Base-by-base conservation (phyloP, 257 asterid species). In the Capsicum chinense region DNA sequence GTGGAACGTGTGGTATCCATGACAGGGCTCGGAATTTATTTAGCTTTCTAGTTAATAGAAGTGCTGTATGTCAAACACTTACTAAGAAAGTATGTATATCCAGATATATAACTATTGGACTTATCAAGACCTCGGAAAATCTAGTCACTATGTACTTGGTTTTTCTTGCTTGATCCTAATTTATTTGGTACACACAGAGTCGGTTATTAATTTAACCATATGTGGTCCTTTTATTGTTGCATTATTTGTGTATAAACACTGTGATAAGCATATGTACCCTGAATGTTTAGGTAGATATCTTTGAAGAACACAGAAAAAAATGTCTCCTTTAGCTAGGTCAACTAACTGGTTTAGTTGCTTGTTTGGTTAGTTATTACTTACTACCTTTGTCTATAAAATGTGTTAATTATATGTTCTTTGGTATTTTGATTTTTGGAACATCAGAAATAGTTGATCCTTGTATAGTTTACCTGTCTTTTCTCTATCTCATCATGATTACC, bases 131-230 rank as follows among this genome's bases (percentile, higher is more conserved):
- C 76, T 67, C 76, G 13, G 26, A 26, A 26, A 26, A 64, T 37
- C 48, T 66, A 35, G 48, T 66, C 19, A 35, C 48, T 33, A 13
- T 33, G 74, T 11, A 66, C 11, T 66, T 66, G 48, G 12, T 13
- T 66, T 62, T 44, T 66, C 14, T 66, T 13, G 73, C 73, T 66
- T 66, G 73, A 66, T 66, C 73, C 12, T 66, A 13, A 42, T 33
- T 66, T 66, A 33, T 26, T 66, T 5, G n/a, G 73, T 66, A 64
- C 11, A 63, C 44, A 26, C 71, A 26, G 48, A 66, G 7, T 66
- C n/a, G 33, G 0, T 66, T 66, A 66, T 33, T 13, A 33, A 6
- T 66, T 13, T 13, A 33, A 66, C 33, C 73, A 33, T 66, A 33
- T 66, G 37, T 66, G 48, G 2, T 66, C 73, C 48, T 14, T 35